These are phyloP conservation scores for Halophytophthora polymorphica DNA, from an alignment of 352 stramenopile species.

Conservation along the genomic window DNA sequence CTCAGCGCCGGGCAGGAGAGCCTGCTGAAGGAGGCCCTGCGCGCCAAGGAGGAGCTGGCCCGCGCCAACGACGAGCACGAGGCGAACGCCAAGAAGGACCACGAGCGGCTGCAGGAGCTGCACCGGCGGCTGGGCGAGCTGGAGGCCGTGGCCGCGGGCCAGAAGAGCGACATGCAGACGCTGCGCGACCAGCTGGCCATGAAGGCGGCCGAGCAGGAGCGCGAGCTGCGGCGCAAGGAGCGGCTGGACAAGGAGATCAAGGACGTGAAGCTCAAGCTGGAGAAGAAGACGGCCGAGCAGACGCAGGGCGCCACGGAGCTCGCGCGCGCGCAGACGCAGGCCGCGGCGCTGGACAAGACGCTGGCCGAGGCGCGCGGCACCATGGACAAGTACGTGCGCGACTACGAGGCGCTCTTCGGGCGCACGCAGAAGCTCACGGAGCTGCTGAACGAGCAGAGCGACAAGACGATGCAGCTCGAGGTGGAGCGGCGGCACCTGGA, in stretches of 20 bases:
- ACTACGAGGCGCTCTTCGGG: constrained; percentile 91
- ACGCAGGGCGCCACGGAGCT: constrained; percentile 45
- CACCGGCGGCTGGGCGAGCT: constrained; percentile 68
- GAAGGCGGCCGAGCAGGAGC: constrained; percentile 84
- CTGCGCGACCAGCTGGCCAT: constrained; percentile 86
- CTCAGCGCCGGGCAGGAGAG: constrained; percentile 92
- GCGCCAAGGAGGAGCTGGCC: constrained; percentile 87
- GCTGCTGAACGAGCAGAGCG: constrained; percentile 90
- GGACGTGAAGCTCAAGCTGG: constrained; percentile 86
- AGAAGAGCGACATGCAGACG: constrained; percentile 78
- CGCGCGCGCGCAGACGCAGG: constrained; percentile 63
- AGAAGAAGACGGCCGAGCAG: constrained; percentile 77
- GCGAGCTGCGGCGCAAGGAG: constrained; percentile 87
- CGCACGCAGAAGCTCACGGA: constrained; percentile 92
- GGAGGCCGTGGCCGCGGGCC: constrained; percentile 42
- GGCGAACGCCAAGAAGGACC: constrained; percentile 74
- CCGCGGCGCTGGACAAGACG: constrained; percentile 86
- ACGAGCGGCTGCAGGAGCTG: constrained; percentile 77
- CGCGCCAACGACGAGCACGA: constrained; percentile 86
- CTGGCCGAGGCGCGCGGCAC: constrained; percentile 62
- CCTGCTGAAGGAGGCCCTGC: constrained; percentile 90
- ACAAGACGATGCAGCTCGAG: constrained; percentile 84
- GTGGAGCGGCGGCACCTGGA: constrained; percentile 77
- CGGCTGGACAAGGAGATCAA: constrained; percentile 92
- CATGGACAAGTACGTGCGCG: constrained; percentile 93